These are phyloP conservation scores for Alopecurus myosuroides DNA, from an alignment of 176 grass and related monocot species.

Conservation along the genomic window DNA sequence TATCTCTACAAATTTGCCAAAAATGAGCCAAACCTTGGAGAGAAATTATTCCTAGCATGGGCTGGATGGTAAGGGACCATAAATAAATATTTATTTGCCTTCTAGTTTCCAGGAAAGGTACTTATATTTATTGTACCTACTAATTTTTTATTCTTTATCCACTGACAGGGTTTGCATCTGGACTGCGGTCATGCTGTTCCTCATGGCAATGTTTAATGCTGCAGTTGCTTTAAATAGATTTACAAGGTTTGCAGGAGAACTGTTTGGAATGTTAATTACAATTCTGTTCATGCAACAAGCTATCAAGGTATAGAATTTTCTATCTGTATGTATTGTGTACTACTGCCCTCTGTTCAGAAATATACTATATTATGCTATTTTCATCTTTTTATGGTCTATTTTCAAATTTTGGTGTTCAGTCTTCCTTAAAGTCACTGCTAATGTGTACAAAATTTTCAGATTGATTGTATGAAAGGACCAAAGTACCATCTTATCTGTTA, in stretches of 20 bases:
- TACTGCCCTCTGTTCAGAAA: background rate
- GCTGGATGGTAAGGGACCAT: conserved; percentile 57
- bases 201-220: conserved; percentile 68
- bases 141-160: background rate
- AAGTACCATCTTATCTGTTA: background rate
- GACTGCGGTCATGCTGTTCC: conserved; percentile 66
- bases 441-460: background rate
- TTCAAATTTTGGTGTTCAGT: background rate
- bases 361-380: background rate
- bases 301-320: conserved; percentile 46
- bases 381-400: too few species aligned
- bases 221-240: conserved; percentile 71
- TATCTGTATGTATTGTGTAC: background rate
- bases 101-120: conserved; percentile 6
- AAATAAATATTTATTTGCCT: background rate
- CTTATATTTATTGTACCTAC: background rate
- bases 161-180: conserved; percentile 81
- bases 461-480: background rate
- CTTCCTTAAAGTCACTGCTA: background rate
- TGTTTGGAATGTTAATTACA: conserved; percentile 89
- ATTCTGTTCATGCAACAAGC: conserved; percentile 79
- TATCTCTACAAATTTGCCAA: conserved; percentile 80
- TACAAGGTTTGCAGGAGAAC: conserved; percentile 85
- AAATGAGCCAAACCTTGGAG: conserved; percentile 48
- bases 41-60: conserved; percentile 68